A percentile compares a stretch with the other conserved stretches of the same genome.
Evolutionary conservation across 805 yeast genomes (phyloP).

Genomic region (Yamadazyma kitorensis): DNA sequence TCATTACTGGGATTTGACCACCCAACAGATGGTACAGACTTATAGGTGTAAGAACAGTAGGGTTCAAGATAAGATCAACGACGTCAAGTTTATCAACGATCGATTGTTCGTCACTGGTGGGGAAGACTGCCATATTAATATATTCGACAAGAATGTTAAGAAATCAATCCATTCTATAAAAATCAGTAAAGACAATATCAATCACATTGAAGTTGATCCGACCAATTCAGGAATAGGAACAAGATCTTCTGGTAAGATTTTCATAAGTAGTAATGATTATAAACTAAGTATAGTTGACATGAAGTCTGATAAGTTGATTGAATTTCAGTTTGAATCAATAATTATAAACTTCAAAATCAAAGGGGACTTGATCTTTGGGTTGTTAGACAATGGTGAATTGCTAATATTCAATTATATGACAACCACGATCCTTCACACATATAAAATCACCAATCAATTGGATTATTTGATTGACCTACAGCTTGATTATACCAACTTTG

Average conservation of each 20-base stretch:
- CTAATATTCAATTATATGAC: slow-evolving; percentile 5
- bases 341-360: slow-evolving; percentile 9
- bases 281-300: slow-evolving; percentile 21
- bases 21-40: slow-evolving; percentile 4
- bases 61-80: slow-evolving; percentile 18
- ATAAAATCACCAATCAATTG: slow-evolving; percentile 4
- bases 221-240: too few relatives aligned
- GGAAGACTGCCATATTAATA: slow-evolving; percentile 17
- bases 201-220: slow-evolving; percentile 18
- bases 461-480: slow-evolving; percentile 2
- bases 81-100: slow-evolving; percentile 18
- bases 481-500: background rate
- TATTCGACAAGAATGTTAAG: slow-evolving; percentile 21
- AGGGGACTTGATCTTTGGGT: slow-evolving; percentile 2
- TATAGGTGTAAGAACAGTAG: slow-evolving; percentile 3
- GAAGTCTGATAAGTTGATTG: slow-evolving; percentile 14
- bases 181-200: slow-evolving; percentile 24
- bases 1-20: slow-evolving; percentile 18
- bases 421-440: slow-evolving; percentile 4
- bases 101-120: slow-evolving; percentile 25
- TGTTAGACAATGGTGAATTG: slow-evolving; percentile 9
- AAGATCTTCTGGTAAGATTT: too few relatives aligned
- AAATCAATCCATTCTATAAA: slow-evolving; percentile 15
- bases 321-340: slow-evolving; percentile 8
- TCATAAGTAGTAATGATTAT: slow-evolving; percentile 23